A percentile compares a stretch with the other conserved stretches of the same genome.
phyloP scores from a whole-genome alignment of 1,284 basidiomycete genomes.

The Ustilago xerochloae region DNA sequence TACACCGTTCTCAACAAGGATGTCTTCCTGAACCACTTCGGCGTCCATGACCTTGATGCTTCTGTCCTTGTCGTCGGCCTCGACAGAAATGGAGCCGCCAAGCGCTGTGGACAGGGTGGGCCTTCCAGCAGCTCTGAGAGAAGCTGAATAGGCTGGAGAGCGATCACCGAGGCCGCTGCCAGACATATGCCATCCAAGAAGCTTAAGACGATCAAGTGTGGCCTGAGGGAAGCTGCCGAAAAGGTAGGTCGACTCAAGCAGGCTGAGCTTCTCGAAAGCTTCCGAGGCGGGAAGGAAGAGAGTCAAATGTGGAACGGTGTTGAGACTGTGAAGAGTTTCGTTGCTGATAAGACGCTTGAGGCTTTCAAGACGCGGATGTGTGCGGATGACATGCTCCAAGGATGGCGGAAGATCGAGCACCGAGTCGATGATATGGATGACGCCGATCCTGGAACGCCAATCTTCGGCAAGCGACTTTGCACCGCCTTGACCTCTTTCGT shows the following conservation, averaged over 20 bases:
- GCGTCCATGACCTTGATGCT: constrained; percentile 39
- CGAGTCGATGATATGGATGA: constrained; percentile 79
- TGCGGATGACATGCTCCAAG: constrained; percentile 69
- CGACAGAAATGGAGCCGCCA: constrained; percentile 53
- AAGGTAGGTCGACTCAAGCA: constrained; percentile 58
- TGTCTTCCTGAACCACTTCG: constrained; percentile 57
- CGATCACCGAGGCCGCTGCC: constrained; percentile 57
- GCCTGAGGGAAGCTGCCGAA: constrained; percentile 50
- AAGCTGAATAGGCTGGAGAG: constrained; percentile 52
- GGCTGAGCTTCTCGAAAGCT: constrained; percentile 74
- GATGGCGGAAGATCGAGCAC: constrained; percentile 82
- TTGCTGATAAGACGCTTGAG: constrained; percentile 67
- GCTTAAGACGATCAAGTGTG: constrained; percentile 55
- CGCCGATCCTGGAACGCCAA: constrained; percentile 74
- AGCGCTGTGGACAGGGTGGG: constrained; percentile 55
- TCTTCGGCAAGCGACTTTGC: constrained; percentile 68
- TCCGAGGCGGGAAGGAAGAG: constrained; percentile 87
- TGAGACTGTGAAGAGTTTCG: constrained; percentile 46
- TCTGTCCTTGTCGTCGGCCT: constrained; percentile 14
- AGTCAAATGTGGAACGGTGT: constrained; percentile 76
- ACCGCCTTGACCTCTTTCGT: constrained; percentile 79
- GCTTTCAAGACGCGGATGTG: constrained; percentile 57
- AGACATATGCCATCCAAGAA: constrained; percentile 64
- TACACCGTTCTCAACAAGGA: constrained; percentile 72
- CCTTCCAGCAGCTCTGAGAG: constrained; percentile 16